A percentile compares a stretch with the other conserved stretches of the same genome.
These are phyloP conservation scores for Talaromyces sp. DNA, from an alignment of 2,329 filamentous ascomycete genomes.

Conservation along the genomic window DNA sequence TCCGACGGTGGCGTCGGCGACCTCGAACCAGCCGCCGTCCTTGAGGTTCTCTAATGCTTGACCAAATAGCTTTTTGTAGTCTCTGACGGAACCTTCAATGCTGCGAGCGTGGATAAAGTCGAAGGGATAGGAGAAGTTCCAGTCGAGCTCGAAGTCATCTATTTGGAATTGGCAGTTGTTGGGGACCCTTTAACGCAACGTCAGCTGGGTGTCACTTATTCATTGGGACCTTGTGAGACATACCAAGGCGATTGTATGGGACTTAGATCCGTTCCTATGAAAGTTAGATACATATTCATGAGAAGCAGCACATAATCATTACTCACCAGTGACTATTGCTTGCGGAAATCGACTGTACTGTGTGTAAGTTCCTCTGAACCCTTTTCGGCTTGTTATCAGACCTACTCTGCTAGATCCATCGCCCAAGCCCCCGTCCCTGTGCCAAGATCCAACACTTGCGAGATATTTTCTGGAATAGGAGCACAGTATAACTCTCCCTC, in stretches of 20 bases:
- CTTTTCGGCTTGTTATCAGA: constrained; percentile 19
- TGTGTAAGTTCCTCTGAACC: not conserved
- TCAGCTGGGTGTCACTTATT: not conserved
- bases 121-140: constrained; percentile 26
- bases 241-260: constrained; percentile 24
- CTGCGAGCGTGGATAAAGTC: constrained; percentile 29
- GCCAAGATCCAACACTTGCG: constrained; percentile 10
- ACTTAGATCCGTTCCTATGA: constrained; percentile 20
- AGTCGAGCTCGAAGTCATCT: constrained; percentile 29
- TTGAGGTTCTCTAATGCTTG: constrained; percentile 26
- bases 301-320: not conserved
- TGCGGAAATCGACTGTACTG: constrained; percentile 8
- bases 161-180: constrained; percentile 20
- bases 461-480: constrained; percentile 18
- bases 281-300: not conserved
- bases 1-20: constrained; percentile 25
- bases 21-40: constrained; percentile 30
- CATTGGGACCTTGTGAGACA: constrained; percentile 17
- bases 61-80: constrained; percentile 26
- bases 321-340: constrained; percentile 18
- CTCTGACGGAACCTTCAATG: constrained; percentile 27
- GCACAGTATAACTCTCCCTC: constrained; percentile 18
- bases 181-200: not conserved
- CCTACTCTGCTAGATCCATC: constrained; percentile 15
- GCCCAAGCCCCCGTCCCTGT: constrained; percentile 15